phyloP scores from a whole-genome alignment of 306 rosid genomes.

The Prinsepia uniflora region DNA sequence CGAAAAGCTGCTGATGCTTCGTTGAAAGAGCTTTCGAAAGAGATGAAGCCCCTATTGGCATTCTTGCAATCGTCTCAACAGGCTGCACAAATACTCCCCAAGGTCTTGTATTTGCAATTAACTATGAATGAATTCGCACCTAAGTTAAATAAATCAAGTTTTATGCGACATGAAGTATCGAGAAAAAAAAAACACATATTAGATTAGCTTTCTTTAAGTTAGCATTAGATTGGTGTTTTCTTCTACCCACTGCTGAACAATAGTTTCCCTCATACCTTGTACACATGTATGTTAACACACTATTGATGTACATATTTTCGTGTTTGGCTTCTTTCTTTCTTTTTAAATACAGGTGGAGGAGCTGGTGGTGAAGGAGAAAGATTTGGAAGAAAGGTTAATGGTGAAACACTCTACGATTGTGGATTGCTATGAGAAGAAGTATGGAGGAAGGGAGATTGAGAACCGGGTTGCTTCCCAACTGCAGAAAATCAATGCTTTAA shows the following conservation, averaged over 20 bases:
- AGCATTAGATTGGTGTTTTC: not conserved
- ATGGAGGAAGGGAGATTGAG: constrained; percentile 84
- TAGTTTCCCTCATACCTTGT: no score
- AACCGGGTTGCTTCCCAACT: constrained; percentile 68
- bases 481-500: constrained; percentile 67
- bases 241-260: not conserved
- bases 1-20: constrained; percentile 77
- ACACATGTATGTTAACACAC: not conserved
- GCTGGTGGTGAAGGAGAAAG: constrained; percentile 73
- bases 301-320: not conserved
- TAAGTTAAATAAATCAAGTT: not conserved
- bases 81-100: constrained; percentile 70
- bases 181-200: not conserved
- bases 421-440: constrained; percentile 90
- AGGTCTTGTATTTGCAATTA: constrained; percentile 36
- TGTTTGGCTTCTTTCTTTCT: constrained; percentile 18
- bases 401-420: constrained; percentile 73
- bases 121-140: not conserved
- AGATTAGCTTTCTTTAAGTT: not conserved
- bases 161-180: not conserved
- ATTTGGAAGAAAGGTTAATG: constrained; percentile 75
- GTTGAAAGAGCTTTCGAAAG: constrained; percentile 83
- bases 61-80: constrained; percentile 79
- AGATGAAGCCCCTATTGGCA: constrained; percentile 60
- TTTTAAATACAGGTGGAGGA: constrained; percentile 68